Base-by-base conservation (phyloP, 176 grass and related monocot species). In the Tillandsia fasciculata region DNA sequence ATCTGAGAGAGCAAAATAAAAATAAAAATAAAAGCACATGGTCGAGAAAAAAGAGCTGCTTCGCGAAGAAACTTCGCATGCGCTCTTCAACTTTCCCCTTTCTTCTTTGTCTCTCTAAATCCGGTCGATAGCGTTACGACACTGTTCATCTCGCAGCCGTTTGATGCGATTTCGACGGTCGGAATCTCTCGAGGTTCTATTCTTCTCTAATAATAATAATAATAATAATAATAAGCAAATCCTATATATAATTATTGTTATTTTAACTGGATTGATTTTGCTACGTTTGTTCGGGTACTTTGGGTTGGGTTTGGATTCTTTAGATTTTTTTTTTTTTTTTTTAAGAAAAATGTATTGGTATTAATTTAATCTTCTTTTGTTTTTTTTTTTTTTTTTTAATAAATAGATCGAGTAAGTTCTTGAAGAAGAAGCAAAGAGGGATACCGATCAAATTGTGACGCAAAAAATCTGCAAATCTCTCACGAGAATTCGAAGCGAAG, bases 1-100 rank as follows among this genome's bases (percentile, higher is more conserved):
- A 69, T 48, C 69, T 57, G 57, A 33, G 67, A 49, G 68, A 54
- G 5, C 47, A 15, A 17, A 26, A 29, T 18, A 64, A 51, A 20
- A 48, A 20, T 20, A 20, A 9, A 58, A 48, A 23, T 11, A 14
- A 42, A 50, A 66, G 52, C 12, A 65, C 52, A 29, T 47, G 20
- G 15, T 22, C 33, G 18, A 52, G 42, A 67, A 27, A 85, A 67
- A 70, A 51, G 47, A 76, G 76, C 74, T 48, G 76, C 72, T 82
- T 86, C 69, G 64, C 53, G 22, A 83, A 77, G 72, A 51, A 80
- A 84, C 63, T 57, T 64, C 70, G 48, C 63, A 57, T 52, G 48
- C 18, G 4, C 10, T 69, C 22, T 49, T 26, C 42, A n/a, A 26
- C 63, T 76, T 48, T 66, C 59, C 51, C 59, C 47, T 64, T 77